A percentile compares a stretch with the other conserved stretches of the same genome.
Conservation (phyloP, 2,329 filamentous ascomycete genomes). For the Colletotrichum incanum region DNA sequence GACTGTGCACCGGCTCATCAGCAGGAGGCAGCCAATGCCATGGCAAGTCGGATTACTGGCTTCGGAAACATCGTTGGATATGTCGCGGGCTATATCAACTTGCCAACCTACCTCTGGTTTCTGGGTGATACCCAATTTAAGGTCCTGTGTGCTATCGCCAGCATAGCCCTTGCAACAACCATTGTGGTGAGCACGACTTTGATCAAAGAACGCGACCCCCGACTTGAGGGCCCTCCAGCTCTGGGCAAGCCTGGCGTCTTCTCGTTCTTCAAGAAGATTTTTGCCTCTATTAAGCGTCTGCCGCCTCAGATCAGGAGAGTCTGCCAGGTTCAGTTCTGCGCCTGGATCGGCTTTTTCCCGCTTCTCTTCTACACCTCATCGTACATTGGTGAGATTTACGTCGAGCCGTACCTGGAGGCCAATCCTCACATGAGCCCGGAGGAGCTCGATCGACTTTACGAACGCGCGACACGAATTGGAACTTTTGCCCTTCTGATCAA, state of each 20-base stretch:
- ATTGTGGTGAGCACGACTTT: slow-evolving; percentile 78
- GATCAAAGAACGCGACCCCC: slow-evolving; percentile 86
- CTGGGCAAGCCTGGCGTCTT: slow-evolving; percentile 77
- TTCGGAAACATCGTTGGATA: slow-evolving; percentile 94
- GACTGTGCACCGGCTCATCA: slow-evolving; percentile 94
- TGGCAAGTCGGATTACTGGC: slow-evolving; percentile 90
- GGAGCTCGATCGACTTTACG: slow-evolving; percentile 86
- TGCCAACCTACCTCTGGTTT: slow-evolving; percentile 82
- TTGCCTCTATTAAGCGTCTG: slow-evolving; percentile 81
- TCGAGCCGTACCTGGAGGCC: slow-evolving; percentile 82
- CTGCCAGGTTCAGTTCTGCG: slow-evolving; percentile 86
- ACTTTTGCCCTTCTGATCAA: slow-evolving; percentile 93
- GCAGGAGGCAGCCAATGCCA: slow-evolving; percentile 93
- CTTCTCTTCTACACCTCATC: slow-evolving; percentile 96
- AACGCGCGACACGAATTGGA: slow-evolving; percentile 87
- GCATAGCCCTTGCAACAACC: slow-evolving; percentile 78
- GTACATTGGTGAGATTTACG: slow-evolving; percentile 94
- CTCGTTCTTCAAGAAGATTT: slow-evolving; percentile 85
- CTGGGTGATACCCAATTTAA: slow-evolving; percentile 94
- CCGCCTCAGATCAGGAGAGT: slow-evolving; percentile 88
- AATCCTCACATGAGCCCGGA: slow-evolving; percentile 84
- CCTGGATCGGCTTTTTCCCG: slow-evolving; percentile 97
- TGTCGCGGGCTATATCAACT: slow-evolving; percentile 86
- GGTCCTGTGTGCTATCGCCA: slow-evolving; percentile 89
- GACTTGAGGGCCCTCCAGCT: slow-evolving; percentile 75